These are phyloP conservation scores for Calonectria montana DNA, from an alignment of 2,329 filamentous ascomycete species.

Conservation along the genomic window DNA sequence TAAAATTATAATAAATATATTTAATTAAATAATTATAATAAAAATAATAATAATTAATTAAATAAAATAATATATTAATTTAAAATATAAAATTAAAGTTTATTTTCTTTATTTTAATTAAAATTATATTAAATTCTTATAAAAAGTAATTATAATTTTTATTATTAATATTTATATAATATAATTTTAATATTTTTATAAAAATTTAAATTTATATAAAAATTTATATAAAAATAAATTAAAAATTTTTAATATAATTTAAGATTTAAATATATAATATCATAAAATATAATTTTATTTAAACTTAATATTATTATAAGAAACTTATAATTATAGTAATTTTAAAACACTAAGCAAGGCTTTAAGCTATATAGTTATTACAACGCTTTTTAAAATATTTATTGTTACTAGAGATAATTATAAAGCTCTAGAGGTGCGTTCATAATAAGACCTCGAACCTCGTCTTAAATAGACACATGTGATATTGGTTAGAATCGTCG, in stretches of 20 bases:
- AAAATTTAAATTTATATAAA: background rate
- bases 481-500: slow-evolving; percentile 7
- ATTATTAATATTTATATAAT: background rate
- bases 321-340: background rate
- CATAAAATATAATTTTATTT: too few relatives aligned
- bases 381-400: background rate
- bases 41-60: background rate
- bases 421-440: background rate
- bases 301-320: too few relatives aligned
- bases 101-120: background rate
- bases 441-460: background rate
- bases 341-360: too few relatives aligned
- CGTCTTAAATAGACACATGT: slow-evolving; percentile 27
- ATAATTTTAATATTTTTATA: background rate
- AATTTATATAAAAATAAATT: background rate
- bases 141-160: background rate
- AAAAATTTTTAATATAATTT: background rate
- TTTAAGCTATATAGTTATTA: background rate
- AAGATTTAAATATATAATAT: background rate
- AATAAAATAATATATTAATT: background rate
- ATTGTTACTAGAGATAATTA: background rate
- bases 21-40: background rate
- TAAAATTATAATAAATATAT: background rate
- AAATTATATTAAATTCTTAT: background rate
- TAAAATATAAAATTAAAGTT: background rate